These are phyloP conservation scores for Vaccinium corymbosum DNA, from an alignment of 148 eudicot species.

Conservation along the genomic window DNA sequence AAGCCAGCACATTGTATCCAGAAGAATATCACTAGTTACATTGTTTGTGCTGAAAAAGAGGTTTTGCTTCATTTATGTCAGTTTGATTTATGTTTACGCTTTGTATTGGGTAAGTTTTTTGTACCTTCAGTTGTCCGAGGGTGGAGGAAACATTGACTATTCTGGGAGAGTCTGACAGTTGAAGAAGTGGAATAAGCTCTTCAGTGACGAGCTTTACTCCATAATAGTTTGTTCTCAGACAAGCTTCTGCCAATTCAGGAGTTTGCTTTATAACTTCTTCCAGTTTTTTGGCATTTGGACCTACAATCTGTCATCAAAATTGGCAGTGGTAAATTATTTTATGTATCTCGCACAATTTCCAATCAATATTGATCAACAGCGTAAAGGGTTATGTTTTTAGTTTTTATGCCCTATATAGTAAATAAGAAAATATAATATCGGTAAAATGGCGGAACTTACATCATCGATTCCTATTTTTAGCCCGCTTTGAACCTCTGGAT, in stretches of 20 bases:
- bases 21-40: not conserved
- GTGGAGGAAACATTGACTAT: slow-evolving; percentile 38
- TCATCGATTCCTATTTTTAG: not conserved
- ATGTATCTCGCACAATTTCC: not conserved
- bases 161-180: slow-evolving; percentile 35
- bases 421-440: not conserved
- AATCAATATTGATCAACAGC: not conserved
- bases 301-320: not conserved
- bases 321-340: not conserved
- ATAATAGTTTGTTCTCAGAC: slow-evolving; percentile 45
- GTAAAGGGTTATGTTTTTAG: not conserved
- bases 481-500: not conserved
- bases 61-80: not conserved
- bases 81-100: not conserved
- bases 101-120: not conserved
- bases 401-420: not conserved
- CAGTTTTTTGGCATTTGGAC: not conserved
- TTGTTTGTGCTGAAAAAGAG: too few relatives aligned
- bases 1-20: not conserved
- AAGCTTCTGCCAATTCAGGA: slow-evolving; percentile 28
- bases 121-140: slow-evolving; percentile 25
- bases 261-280: not conserved
- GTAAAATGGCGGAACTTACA: not conserved
- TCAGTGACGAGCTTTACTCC: slow-evolving; percentile 32
- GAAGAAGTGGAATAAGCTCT: slow-evolving; percentile 41